Evolutionary conservation across 2,329 filamentous ascomycete species (phyloP).

Genomic region (Lecanicillium sp.): DNA sequence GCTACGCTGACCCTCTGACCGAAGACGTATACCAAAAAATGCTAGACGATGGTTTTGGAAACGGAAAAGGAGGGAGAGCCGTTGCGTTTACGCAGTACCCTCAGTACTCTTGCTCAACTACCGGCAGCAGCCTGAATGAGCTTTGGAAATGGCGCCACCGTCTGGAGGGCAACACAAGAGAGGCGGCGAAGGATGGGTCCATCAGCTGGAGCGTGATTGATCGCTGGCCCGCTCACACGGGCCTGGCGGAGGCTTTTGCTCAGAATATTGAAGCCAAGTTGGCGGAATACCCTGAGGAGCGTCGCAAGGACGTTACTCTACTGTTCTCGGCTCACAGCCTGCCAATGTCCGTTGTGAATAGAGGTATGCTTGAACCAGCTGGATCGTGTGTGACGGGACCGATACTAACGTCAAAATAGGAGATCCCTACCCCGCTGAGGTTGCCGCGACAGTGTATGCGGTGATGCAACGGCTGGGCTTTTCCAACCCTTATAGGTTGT

Average conservation of each 20-base stretch:
- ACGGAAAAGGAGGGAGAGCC: constrained; percentile 81
- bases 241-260: constrained; percentile 86
- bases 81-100: constrained; percentile 98
- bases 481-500: constrained; percentile 84
- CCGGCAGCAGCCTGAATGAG: constrained; percentile 91
- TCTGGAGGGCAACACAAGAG: constrained; percentile 67
- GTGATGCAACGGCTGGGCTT: constrained; percentile 91
- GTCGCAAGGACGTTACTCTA: constrained; percentile 71
- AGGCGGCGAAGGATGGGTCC: constrained; percentile 47
- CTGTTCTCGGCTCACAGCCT: constrained; percentile 94
- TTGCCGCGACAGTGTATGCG: constrained; percentile 89
- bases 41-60: constrained; percentile 82
- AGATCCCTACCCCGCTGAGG: constrained; percentile 91
- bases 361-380: constrained; percentile 49
- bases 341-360: constrained; percentile 95
- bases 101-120: constrained; percentile 97
- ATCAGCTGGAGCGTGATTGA: constrained; percentile 98
- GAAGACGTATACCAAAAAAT: constrained; percentile 86
- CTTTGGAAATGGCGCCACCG: constrained; percentile 94
- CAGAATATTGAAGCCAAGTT: constrained; percentile 85
- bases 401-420: constrained; percentile 36
- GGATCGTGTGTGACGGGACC: not conserved
- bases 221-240: constrained; percentile 87
- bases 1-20: constrained; percentile 87
- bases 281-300: constrained; percentile 73